A percentile compares a stretch with the other conserved stretches of the same genome.
Evolutionary conservation across 306 rosid species (phyloP).

Genomic region (Castanea mollissima): DNA sequence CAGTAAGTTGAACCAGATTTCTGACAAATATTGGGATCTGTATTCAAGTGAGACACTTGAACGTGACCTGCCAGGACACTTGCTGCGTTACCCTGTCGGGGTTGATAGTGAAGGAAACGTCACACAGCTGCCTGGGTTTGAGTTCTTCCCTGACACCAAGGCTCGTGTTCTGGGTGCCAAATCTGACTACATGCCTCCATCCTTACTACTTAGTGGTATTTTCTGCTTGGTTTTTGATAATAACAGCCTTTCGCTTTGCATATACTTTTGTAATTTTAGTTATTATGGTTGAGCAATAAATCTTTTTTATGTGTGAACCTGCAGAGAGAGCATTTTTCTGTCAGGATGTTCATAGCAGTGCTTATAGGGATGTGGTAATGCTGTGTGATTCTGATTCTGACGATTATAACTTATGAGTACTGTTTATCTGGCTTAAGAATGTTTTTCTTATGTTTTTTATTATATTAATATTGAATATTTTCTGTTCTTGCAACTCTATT

Average conservation of each 20-base stretch:
- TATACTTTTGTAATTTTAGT: slow-evolving; percentile 10
- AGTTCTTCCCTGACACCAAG: slow-evolving; percentile 67
- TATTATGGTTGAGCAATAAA: slow-evolving; percentile 20
- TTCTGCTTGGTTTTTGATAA: slow-evolving; percentile 5
- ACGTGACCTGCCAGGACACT: slow-evolving; percentile 71
- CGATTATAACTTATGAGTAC: neutral
- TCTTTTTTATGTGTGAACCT: neutral
- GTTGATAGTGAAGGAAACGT: slow-evolving; percentile 47
- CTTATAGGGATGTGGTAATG: neutral
- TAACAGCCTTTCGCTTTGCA: slow-evolving; percentile 17
- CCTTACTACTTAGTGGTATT: slow-evolving; percentile 57
- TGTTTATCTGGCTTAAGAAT: neutral
- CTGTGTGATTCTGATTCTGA: neutral
- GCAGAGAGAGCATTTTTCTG: neutral
- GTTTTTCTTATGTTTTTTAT: neutral
- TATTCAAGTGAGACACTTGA: slow-evolving; percentile 54
- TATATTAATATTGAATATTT: neutral
- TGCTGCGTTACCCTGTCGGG: slow-evolving; percentile 61
- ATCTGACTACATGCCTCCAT: slow-evolving; percentile 68
- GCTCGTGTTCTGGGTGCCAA: slow-evolving; percentile 63
- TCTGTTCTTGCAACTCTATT: neutral
- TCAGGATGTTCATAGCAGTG: neutral
- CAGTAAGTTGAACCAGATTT: slow-evolving; percentile 55
- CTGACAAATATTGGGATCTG: slow-evolving; percentile 71
- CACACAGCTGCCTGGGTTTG: slow-evolving; percentile 58